Evolutionary conservation across 805 yeast species (phyloP).

Genomic region (Ogataea minuta): DNA sequence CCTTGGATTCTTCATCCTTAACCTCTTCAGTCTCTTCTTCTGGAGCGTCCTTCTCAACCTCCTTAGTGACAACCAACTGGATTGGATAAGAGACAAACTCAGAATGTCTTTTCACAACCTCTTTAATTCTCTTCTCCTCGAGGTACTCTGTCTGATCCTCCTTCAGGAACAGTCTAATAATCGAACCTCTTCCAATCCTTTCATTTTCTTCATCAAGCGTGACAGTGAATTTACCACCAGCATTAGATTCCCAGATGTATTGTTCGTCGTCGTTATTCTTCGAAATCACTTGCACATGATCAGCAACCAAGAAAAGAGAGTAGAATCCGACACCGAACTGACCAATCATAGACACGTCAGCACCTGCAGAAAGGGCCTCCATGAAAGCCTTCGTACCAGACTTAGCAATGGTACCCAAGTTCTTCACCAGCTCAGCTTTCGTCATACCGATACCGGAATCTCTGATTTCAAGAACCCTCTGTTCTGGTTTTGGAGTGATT

Average conservation of each 20-base stretch:
- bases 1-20: slow-evolving; percentile 60
- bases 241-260: slow-evolving; percentile 99
- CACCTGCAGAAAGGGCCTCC: slow-evolving; percentile 99
- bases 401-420: slow-evolving; percentile 99
- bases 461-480: slow-evolving; percentile 92
- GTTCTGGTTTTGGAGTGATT: slow-evolving; percentile 94
- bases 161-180: slow-evolving; percentile 93
- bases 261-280: slow-evolving; percentile 99
- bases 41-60: slow-evolving; percentile 97
- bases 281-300: slow-evolving; percentile 96
- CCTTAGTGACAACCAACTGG: slow-evolving; percentile 97
- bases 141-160: slow-evolving; percentile 98
- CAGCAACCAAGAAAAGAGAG: slow-evolving; percentile 98
- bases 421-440: slow-evolving; percentile 97
- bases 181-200: slow-evolving; percentile 90
- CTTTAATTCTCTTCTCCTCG: slow-evolving; percentile 99
- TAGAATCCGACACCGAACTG: slow-evolving; percentile 99
- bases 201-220: slow-evolving; percentile 86
- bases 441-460: slow-evolving; percentile 99
- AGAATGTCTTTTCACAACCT: slow-evolving; percentile 98
- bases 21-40: slow-evolving; percentile 64
- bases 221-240: slow-evolving; percentile 99
- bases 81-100: slow-evolving; percentile 99
- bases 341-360: slow-evolving; percentile 99
- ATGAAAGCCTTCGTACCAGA: slow-evolving; percentile 99